A percentile compares a stretch with the other conserved stretches of the same genome.
Evolutionary conservation across 345 rosid genomes (phyloP).

Genomic region (Euphorbia lathyris): DNA sequence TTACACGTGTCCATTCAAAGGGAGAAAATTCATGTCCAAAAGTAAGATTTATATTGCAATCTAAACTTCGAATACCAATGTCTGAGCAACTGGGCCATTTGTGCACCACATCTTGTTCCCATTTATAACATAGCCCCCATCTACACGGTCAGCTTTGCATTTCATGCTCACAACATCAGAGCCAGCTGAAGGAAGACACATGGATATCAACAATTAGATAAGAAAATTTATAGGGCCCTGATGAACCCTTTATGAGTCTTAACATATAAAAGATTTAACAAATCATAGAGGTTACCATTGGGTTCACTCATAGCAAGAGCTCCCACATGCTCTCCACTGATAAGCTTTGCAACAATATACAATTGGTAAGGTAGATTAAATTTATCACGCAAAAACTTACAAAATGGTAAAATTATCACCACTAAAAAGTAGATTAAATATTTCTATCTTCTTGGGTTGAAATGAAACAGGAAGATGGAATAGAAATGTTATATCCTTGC

Average conservation of each 20-base stretch:
- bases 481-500: neutral
- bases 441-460: neutral
- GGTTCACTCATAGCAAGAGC: conserved; percentile 99
- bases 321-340: conserved; percentile 94
- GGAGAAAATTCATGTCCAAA: neutral
- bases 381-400: neutral
- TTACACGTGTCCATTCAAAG: neutral
- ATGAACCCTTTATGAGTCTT: neutral
- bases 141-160: conserved; percentile 85
- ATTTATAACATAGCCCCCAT: conserved; percentile 75
- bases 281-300: conserved; percentile 52
- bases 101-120: conserved; percentile 99
- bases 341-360: conserved; percentile 58
- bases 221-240: neutral
- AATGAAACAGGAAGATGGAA: neutral
- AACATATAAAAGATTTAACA: conserved; percentile 4
- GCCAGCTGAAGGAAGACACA: conserved; percentile 56
- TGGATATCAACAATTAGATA: neutral
- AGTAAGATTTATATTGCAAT: neutral
- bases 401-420: conserved; percentile 4
- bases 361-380: conserved; percentile 17
- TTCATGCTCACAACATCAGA: conserved; percentile 97
- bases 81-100: conserved; percentile 92
- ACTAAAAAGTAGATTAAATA: neutral
- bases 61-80: conserved; percentile 52